These are phyloP conservation scores for Endoconidiophora laricicola DNA, from an alignment of 2,329 filamentous ascomycete genomes.

Conservation along the genomic window DNA sequence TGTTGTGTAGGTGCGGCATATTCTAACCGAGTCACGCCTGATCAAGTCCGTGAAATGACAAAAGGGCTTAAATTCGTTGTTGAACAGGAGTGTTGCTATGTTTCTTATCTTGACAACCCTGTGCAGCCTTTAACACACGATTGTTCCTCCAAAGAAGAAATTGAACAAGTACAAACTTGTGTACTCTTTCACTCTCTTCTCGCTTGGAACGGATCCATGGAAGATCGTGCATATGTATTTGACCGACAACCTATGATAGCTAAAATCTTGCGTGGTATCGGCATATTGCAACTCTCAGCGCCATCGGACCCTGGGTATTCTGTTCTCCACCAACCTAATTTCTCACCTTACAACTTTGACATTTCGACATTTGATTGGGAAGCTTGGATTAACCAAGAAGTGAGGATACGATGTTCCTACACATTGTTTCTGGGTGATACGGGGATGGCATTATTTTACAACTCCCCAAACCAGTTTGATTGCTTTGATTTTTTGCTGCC, in stretches of 20 bases:
- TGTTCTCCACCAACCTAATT: conserved; percentile 40
- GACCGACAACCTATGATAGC: not conserved
- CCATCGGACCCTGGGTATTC: conserved; percentile 26
- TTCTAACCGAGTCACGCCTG: conserved; percentile 42
- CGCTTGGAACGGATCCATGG: conserved; percentile 36
- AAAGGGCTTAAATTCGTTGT: conserved; percentile 43
- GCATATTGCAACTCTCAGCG: not conserved
- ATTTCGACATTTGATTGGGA: conserved; percentile 45
- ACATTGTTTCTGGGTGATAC: conserved; percentile 48
- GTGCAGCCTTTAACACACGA: conserved; percentile 16
- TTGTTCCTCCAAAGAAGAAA: conserved; percentile 23
- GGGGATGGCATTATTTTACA: conserved; percentile 55
- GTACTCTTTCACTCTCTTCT: not conserved
- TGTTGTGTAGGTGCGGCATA: conserved; percentile 62
- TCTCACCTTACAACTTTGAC: conserved; percentile 29
- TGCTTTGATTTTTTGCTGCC: conserved; percentile 47
- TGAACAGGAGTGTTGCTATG: conserved; percentile 35
- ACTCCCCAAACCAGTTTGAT: conserved; percentile 45
- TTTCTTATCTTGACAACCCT: conserved; percentile 19
- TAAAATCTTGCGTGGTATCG: not conserved
- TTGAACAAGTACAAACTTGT: conserved; percentile 45
- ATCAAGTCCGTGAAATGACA: conserved; percentile 52
- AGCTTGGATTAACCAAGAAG: conserved; percentile 55
- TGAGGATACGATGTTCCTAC: conserved; percentile 47
- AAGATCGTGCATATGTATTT: conserved; percentile 47